Evolutionary conservation across 1,139 yeast species (phyloP).

Genomic region (Yamadazyma dendronema): DNA sequence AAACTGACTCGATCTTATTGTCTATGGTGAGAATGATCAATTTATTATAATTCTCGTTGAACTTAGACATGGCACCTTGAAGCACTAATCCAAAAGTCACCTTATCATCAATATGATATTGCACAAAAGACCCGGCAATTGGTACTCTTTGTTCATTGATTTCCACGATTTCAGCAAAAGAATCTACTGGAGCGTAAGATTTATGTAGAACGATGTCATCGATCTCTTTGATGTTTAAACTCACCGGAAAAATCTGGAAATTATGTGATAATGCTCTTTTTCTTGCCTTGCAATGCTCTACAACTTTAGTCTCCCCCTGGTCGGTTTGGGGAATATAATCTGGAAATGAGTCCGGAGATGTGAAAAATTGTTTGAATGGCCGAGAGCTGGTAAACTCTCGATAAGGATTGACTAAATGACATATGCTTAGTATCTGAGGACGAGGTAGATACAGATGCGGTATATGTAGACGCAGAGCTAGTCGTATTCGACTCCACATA

Average conservation of each 20-base stretch:
- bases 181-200: conserved; percentile 12
- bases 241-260: neutral
- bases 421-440: too few species aligned
- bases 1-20: conserved; percentile 27
- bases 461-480: neutral
- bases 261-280: neutral
- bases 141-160: conserved; percentile 23
- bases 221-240: conserved; percentile 3
- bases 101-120: conserved; percentile 14
- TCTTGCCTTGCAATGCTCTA: conserved; percentile 3
- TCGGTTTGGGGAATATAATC: conserved; percentile 4
- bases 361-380: neutral
- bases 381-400: neutral
- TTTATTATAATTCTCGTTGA: conserved; percentile 35
- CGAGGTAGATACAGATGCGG: neutral
- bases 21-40: conserved; percentile 28
- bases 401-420: too few species aligned
- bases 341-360: neutral
- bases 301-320: conserved; percentile 3
- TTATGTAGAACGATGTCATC: conserved; percentile 8
- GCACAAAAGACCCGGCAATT: conserved; percentile 34
- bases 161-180: conserved; percentile 19
- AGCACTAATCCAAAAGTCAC: conserved; percentile 33
- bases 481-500: neutral
- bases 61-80: conserved; percentile 26